phyloP scores from a whole-genome alignment of 345 rosid genomes.

The Aquilaria malaccensis region DNA sequence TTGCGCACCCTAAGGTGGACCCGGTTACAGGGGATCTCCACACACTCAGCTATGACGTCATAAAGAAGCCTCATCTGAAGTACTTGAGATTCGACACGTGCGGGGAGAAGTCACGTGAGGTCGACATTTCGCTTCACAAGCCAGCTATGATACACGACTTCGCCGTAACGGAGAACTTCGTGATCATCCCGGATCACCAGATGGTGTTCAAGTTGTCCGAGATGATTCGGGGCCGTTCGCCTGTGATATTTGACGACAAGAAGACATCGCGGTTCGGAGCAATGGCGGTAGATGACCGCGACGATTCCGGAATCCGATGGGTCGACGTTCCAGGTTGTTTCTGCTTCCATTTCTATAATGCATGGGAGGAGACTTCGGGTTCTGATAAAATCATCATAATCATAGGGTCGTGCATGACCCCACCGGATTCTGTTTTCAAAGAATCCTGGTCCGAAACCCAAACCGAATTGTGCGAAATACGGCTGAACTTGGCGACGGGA shows the following conservation, averaged over 20 bases:
- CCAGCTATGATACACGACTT: conserved; percentile 80
- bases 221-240: conserved; percentile 75
- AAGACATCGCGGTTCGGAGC: conserved; percentile 54
- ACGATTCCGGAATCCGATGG: conserved; percentile 44
- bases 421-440: conserved; percentile 59
- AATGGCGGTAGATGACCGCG: conserved; percentile 29
- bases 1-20: conserved; percentile 78
- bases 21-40: conserved; percentile 50
- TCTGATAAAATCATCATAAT: conserved; percentile 30
- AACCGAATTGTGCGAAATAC: conserved; percentile 44
- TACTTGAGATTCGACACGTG: conserved; percentile 41
- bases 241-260: conserved; percentile 39
- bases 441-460: conserved; percentile 24
- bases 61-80: conserved; percentile 45
- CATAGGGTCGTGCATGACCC: conserved; percentile 73
- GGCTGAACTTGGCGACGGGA: conserved; percentile 46
- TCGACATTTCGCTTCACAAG: conserved; percentile 32
- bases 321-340: conserved; percentile 48
- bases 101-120: conserved; percentile 46
- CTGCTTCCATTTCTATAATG: conserved; percentile 73
- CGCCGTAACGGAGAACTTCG: conserved; percentile 44
- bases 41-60: conserved; percentile 53
- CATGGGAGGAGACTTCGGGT: conserved; percentile 63
- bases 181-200: conserved; percentile 68
- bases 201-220: conserved; percentile 62